Conservation (phyloP, 345 rosid species). For the Limnanthes douglasii region DNA sequence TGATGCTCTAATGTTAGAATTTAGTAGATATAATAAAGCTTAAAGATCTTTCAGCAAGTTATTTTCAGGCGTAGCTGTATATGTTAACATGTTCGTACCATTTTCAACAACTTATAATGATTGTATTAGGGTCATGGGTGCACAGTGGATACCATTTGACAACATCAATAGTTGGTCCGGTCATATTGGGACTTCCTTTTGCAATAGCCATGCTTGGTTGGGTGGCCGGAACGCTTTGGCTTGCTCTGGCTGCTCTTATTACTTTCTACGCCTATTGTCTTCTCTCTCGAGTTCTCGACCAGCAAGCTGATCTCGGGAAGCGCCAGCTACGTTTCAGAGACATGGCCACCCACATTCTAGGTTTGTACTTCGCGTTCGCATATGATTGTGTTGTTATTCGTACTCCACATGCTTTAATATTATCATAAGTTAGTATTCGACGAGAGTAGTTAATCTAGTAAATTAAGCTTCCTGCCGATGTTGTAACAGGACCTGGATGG, state of each 20-base stretch:
- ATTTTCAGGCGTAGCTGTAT: too few species aligned
- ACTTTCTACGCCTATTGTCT: conserved; percentile 27
- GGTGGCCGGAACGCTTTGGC: conserved; percentile 11
- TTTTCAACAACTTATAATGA: background rate
- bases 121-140: conserved; percentile 21
- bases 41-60: background rate
- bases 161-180: conserved; percentile 25
- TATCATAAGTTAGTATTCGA: too few species aligned
- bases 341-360: conserved; percentile 28
- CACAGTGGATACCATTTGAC: conserved; percentile 28
- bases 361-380: conserved; percentile 3
- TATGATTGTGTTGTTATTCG: too few species aligned
- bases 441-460: too few species aligned
- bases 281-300: conserved; percentile 21
- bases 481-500: conserved; percentile 50
- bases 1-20: background rate
- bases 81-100: background rate
- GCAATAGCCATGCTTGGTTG: conserved; percentile 17
- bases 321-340: conserved; percentile 25
- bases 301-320: conserved; percentile 17
- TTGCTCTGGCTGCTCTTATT: conserved; percentile 13
- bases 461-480: too few species aligned
- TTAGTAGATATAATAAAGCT: background rate
- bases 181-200: conserved; percentile 21
- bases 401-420: too few species aligned